These are phyloP conservation scores for Cercospora sesami DNA, from an alignment of 2,329 filamentous ascomycete genomes.

Conservation along the genomic window DNA sequence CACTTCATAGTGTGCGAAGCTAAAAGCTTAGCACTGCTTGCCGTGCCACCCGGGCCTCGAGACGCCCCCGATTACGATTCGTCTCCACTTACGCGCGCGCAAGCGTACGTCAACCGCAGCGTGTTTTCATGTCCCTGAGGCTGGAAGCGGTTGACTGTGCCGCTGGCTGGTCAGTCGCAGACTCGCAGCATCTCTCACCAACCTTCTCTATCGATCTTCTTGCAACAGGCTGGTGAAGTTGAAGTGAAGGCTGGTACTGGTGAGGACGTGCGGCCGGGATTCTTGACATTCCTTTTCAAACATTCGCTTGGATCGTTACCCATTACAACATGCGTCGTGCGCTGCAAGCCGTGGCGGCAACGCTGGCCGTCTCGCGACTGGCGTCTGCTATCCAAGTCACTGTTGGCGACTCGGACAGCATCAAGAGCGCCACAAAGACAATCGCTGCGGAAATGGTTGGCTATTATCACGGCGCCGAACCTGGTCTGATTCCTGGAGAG, in stretches of 20 bases:
- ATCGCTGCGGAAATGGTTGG: constrained; percentile 52
- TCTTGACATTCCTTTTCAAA: neutral
- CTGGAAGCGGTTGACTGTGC: neutral
- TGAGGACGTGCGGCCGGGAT: neutral
- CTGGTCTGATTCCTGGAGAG: constrained; percentile 52
- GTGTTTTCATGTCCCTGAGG: constrained; percentile 9
- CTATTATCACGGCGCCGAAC: constrained; percentile 55
- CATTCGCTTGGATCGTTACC: neutral
- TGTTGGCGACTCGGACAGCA: constrained; percentile 40
- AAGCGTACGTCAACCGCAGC: constrained; percentile 20
- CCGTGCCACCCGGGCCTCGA: constrained; percentile 13
- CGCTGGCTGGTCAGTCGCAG: neutral
- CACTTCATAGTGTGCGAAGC: constrained; percentile 17
- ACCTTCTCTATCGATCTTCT: neutral
- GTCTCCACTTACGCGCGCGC: constrained; percentile 14
- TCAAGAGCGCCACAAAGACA: constrained; percentile 45
- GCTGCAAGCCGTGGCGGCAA: constrained; percentile 10
- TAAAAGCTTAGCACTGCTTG: constrained; percentile 15
- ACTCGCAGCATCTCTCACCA: constrained; percentile 8
- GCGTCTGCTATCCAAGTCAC: constrained; percentile 21
- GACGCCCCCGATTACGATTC: constrained; percentile 18
- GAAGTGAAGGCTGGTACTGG: neutral
- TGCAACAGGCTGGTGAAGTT: neutral
- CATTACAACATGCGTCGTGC: constrained; percentile 17
- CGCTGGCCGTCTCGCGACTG: constrained; percentile 19